Conservation (phyloP, 345 rosid genomes). For the Eucalyptus victrix region DNA sequence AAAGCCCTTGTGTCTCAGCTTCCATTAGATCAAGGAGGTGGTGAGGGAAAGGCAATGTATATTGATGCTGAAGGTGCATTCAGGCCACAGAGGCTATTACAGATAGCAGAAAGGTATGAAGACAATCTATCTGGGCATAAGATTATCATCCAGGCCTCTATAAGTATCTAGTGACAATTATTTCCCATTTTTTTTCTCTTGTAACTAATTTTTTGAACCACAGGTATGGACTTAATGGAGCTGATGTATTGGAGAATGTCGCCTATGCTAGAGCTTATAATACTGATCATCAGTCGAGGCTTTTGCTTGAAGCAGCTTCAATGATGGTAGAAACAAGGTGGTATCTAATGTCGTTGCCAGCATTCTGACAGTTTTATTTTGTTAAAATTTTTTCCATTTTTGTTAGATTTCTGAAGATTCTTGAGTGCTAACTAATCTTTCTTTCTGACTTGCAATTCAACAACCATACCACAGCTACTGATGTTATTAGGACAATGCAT, state of each 20-base stretch:
- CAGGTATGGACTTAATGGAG: slow-evolving; percentile 88
- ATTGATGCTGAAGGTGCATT: slow-evolving; percentile 98
- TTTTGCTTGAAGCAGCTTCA: slow-evolving; percentile 97
- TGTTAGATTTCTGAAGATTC: not conserved
- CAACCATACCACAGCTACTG: not conserved
- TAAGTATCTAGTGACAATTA: not conserved
- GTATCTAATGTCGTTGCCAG: not conserved
- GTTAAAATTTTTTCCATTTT: not conserved
- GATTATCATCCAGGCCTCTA: not conserved
- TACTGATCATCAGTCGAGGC: slow-evolving; percentile 96
- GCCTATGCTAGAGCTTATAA: slow-evolving; percentile 98
- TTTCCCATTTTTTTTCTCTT: not conserved
- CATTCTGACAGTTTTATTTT: not conserved
- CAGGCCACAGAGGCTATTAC: slow-evolving; percentile 89
- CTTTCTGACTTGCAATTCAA: not conserved
- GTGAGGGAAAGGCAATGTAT: slow-evolving; percentile 98
- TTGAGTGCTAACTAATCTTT: not conserved
- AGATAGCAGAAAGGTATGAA: slow-evolving; percentile 80
- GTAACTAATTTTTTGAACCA: not conserved
- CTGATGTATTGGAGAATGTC: slow-evolving; percentile 94
- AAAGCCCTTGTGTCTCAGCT: slow-evolving; percentile 34
- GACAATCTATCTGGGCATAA: not conserved
- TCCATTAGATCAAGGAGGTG: slow-evolving; percentile 98
- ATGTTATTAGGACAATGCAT: not conserved
- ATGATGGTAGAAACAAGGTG: slow-evolving; percentile 99